Evolutionary conservation across 768 basidiomycete genomes (phyloP).

Genomic region (Pleurotus sapidus): DNA sequence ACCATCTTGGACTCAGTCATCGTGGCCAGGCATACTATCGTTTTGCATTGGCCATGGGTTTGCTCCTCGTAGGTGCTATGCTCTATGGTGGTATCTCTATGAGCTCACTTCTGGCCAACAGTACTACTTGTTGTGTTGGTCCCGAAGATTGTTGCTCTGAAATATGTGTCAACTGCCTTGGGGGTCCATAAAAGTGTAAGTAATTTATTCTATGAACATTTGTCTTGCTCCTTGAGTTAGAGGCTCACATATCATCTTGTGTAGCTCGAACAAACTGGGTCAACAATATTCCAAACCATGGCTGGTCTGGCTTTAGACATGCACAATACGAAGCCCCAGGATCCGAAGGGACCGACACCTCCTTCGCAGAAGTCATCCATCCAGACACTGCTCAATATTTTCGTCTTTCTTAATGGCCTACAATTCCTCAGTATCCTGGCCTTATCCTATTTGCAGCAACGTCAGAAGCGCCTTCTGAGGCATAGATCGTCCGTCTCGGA

Average conservation of each 20-base stretch:
- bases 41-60: constrained; percentile 75
- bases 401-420: constrained; percentile 53
- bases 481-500: neutral
- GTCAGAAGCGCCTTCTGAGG: constrained; percentile 24
- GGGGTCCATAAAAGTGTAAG: constrained; percentile 78
- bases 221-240: neutral
- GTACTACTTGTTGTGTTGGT: constrained; percentile 76
- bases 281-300: constrained; percentile 69
- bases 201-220: constrained; percentile 1
- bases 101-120: constrained; percentile 21
- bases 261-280: constrained; percentile 74
- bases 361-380: constrained; percentile 28
- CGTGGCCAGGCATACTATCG: constrained; percentile 57
- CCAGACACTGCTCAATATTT: constrained; percentile 55
- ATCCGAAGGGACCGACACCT: constrained; percentile 11
- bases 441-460: constrained; percentile 46
- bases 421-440: constrained; percentile 51
- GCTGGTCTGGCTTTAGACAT: constrained; percentile 68
- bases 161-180: constrained; percentile 75
- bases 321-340: constrained; percentile 22
- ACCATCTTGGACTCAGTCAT: constrained; percentile 49
- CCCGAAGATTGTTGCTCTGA: constrained; percentile 63
- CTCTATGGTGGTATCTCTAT: neutral
- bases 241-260: neutral
- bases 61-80: constrained; percentile 52